Conservation (phyloP, 306 rosid genomes). For the Prunus padus region DNA sequence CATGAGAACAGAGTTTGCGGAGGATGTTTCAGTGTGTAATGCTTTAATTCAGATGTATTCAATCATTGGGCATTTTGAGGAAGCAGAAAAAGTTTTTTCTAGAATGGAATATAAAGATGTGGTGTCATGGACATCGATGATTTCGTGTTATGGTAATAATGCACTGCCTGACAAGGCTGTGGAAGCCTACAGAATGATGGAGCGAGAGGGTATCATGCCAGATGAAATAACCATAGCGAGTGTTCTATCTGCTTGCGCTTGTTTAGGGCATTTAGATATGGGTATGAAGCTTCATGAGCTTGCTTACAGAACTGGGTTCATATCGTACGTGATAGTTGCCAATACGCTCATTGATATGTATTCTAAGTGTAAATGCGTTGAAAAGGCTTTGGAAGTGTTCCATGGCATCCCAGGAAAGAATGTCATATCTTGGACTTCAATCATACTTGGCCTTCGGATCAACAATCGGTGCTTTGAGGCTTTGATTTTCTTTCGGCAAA, state of each 20-base stretch:
- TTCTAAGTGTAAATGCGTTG: constrained; percentile 72
- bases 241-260: constrained; percentile 77
- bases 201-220: constrained; percentile 53
- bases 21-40: constrained; percentile 55
- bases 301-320: constrained; percentile 60
- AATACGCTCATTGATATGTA: constrained; percentile 82
- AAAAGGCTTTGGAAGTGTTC: constrained; percentile 78
- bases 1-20: constrained; percentile 46
- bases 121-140: constrained; percentile 86
- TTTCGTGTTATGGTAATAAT: constrained; percentile 65
- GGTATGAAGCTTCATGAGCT: constrained; percentile 75
- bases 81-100: constrained; percentile 71
- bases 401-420: constrained; percentile 54
- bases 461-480: constrained; percentile 77
- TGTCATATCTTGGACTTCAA: constrained; percentile 80
- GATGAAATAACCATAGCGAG: constrained; percentile 79
- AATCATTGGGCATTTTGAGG: constrained; percentile 56
- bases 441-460: constrained; percentile 77
- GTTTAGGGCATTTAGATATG: constrained; percentile 60
- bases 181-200: constrained; percentile 73
- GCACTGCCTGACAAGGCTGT: constrained; percentile 63
- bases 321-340: constrained; percentile 61
- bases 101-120: constrained; percentile 62
- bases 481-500: constrained; percentile 60
- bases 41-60: constrained; percentile 82